Base-by-base conservation (phyloP, 176 grass and related monocot genomes). In the Aegilops tauschii region DNA sequence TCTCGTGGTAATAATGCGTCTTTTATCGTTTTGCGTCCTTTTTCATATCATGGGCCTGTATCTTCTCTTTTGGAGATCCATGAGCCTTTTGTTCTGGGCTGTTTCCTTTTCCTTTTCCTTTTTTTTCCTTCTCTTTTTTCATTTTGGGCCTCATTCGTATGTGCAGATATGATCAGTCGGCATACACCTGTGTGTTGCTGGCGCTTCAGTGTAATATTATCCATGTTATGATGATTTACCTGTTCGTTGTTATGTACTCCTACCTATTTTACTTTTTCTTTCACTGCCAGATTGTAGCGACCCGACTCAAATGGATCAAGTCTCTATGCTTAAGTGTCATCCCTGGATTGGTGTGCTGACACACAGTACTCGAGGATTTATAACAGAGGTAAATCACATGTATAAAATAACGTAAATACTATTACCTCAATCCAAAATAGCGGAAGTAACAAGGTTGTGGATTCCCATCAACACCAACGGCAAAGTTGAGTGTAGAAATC, bases 201-300 rank as follows among this genome's bases (percentile, higher is more conserved):
- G 89, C 89, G 89, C 89, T 91, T 87, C 89, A 84, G 44, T 84
- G 89, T 87, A 87, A 84, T 69, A 83, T 68, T 84, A 50, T 85
- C 47, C 45, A 2, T 68, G 45, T 45, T 76, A 21, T 84, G 65
- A 44, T 34, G 4, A 25, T 83, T 69, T 78, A 69, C 80, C 17
- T 29, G 29, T 10, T 76, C 9, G 61, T 47, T 68, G 67, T 17
- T 65, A 65, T 76, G 4, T n/a, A 47, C 44, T 47, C 44, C 44
- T 47, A 1, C 23, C 18, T 25, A 34, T 45, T 18, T 28, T 73
- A n/a, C 50, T 5, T 7, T 54, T 17, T 18, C 16, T 52, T 52
- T 52, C 49, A 6, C 49, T 17, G 49, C 49, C 16, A 17, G 49
- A 25, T 25, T 25, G 23, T 25, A 25, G 23, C 23, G 23, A 25